phyloP scores from a whole-genome alignment of 495 filamentous ascomycete genomes.

The Coniosporium apollinis region DNA sequence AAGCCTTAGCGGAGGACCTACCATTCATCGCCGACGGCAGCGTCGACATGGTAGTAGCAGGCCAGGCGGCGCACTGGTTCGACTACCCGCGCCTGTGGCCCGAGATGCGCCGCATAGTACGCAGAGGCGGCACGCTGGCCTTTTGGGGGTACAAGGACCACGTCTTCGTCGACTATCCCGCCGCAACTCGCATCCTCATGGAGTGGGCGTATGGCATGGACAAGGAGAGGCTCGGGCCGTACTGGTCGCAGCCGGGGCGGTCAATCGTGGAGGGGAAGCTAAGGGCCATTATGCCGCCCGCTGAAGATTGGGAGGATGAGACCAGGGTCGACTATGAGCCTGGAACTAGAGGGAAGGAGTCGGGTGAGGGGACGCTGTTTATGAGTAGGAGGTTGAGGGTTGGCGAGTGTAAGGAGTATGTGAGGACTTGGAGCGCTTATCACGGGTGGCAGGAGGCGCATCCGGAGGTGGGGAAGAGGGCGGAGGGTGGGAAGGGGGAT shows the following conservation, averaged over 20 bases:
- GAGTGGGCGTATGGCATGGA: constrained; percentile 10
- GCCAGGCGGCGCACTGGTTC: constrained; percentile 53
- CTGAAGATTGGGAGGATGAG: constrained; percentile 32
- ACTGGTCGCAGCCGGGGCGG: constrained; percentile 45
- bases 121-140: constrained; percentile 37
- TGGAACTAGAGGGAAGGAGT: constrained; percentile 15
- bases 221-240: constrained; percentile 30
- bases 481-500: constrained; percentile 32
- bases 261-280: constrained; percentile 31
- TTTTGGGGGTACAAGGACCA: constrained; percentile 50
- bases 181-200: constrained; percentile 24
- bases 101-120: constrained; percentile 35
- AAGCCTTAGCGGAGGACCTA: constrained; percentile 34
- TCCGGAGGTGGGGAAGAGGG: constrained; percentile 27
- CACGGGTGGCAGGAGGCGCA: constrained; percentile 36
- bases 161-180: constrained; percentile 31
- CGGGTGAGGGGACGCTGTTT: constrained; percentile 31
- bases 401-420: constrained; percentile 36
- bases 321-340: constrained; percentile 41
- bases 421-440: constrained; percentile 38
- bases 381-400: constrained; percentile 35
- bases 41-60: constrained; percentile 39
- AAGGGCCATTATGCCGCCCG: constrained; percentile 31
- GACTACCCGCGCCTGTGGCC: constrained; percentile 34
- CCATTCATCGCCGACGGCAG: constrained; percentile 28